These are phyloP conservation scores for Thraustochytrium striatum DNA, from an alignment of 352 stramenopile genomes.

Conservation along the genomic window DNA sequence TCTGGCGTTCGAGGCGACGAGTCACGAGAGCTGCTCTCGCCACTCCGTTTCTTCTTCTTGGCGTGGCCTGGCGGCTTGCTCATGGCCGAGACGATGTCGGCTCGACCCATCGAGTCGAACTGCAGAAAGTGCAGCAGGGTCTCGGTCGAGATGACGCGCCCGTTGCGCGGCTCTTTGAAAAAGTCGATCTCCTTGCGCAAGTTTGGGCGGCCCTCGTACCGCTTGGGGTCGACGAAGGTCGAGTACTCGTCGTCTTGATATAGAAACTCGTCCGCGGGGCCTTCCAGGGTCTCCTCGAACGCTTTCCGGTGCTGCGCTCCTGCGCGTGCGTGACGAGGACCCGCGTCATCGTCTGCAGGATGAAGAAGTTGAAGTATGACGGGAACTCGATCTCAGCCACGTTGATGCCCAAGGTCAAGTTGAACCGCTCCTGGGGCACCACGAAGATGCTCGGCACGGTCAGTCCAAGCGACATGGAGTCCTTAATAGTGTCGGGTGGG, in stretches of 20 bases:
- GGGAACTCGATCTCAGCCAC: constrained; percentile 94
- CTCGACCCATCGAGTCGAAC: constrained; percentile 69
- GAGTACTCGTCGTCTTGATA: constrained; percentile 46
- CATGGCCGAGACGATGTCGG: constrained; percentile 15
- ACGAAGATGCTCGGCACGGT: constrained; percentile 87
- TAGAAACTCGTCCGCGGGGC: constrained; percentile 63
- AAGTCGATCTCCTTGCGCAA: constrained; percentile 76
- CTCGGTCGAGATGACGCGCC: constrained; percentile 75
- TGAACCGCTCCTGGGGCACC: constrained; percentile 88
- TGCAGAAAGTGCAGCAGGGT: constrained; percentile 79
- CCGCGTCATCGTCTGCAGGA: constrained; percentile 67
- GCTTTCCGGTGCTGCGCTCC: constrained; percentile 75
- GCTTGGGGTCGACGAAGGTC: constrained; percentile 64
- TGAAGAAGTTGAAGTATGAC: constrained; percentile 95
- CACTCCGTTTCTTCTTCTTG: too few species aligned
- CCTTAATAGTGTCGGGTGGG: constrained; percentile 94
- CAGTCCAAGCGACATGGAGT: constrained; percentile 87
- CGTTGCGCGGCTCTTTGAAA: constrained; percentile 74
- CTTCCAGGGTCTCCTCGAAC: constrained; percentile 67
- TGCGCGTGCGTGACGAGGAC: constrained; percentile 59
- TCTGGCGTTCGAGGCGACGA: too few species aligned
- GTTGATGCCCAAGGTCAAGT: constrained; percentile 87
- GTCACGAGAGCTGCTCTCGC: too few species aligned
- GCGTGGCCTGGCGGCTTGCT: not conserved
- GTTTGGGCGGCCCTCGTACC: constrained; percentile 71